These are phyloP conservation scores for Hygrophoropsis aurantiaca DNA, from an alignment of 768 basidiomycete genomes.

Conservation along the genomic window DNA sequence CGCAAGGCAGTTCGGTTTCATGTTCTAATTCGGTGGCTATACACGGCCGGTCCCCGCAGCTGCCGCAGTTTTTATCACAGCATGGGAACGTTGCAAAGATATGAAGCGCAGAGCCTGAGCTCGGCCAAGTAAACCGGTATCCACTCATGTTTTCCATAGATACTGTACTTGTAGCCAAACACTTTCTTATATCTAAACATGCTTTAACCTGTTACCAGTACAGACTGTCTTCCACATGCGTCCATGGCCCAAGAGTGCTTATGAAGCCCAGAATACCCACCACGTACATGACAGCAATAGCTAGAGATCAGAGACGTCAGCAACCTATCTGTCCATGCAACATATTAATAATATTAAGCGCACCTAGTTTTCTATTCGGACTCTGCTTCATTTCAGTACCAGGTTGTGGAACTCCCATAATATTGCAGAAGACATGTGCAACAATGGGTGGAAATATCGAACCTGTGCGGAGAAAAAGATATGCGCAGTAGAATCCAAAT, in stretches of 20 bases:
- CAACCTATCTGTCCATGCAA: slow-evolving; percentile 4
- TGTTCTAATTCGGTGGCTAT: too few species aligned
- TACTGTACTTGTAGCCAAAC: too few species aligned
- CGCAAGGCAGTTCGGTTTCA: too few species aligned
- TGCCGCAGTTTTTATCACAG: too few species aligned
- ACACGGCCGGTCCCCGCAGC: too few species aligned
- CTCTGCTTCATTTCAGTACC: slow-evolving; percentile 52
- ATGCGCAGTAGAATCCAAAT: slow-evolving; percentile 88
- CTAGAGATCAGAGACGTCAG: slow-evolving; percentile 34
- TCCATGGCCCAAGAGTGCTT: slow-evolving; percentile 54
- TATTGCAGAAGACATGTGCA: slow-evolving; percentile 90
- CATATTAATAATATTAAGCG: slow-evolving; percentile 23
- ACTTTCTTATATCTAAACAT: neutral
- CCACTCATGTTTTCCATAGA: too few species aligned
- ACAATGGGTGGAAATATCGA: slow-evolving; percentile 76
- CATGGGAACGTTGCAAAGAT: too few species aligned
- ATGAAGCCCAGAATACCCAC: slow-evolving; percentile 60
- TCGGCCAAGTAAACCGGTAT: too few species aligned
- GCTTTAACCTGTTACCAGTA: slow-evolving; percentile 39
- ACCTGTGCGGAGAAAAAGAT: slow-evolving; percentile 82
- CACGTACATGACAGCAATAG: slow-evolving; percentile 53
- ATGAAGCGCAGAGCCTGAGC: too few species aligned
- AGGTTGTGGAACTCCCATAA: slow-evolving; percentile 86
- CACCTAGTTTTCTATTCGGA: slow-evolving; percentile 52
- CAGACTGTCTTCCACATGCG: slow-evolving; percentile 34